Percentiles rank a stretch among this genome's conserved stretches.
phyloP scores from a whole-genome alignment of 371 early-diverging fungal genomes.

The Lichtheimia ramosa region DNA sequence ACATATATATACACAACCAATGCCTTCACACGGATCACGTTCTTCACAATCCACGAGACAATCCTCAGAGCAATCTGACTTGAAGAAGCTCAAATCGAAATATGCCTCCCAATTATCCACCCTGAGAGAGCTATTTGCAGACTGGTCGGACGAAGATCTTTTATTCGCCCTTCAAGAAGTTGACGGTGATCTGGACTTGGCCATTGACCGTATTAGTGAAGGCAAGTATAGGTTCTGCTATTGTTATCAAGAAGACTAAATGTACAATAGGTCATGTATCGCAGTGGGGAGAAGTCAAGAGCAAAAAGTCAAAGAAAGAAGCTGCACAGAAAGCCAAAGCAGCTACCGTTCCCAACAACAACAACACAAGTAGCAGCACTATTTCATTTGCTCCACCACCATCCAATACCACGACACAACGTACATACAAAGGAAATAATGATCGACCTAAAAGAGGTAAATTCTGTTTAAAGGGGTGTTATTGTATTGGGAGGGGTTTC shows the following conservation, averaged over 20 bases:
- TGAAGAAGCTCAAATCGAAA: slow-evolving; percentile 64
- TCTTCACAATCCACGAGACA: slow-evolving; percentile 12
- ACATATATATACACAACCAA: background rate
- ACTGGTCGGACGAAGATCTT: slow-evolving; percentile 92
- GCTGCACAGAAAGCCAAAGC: slow-evolving; percentile 40
- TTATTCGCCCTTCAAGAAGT: slow-evolving; percentile 83
- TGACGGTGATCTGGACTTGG: slow-evolving; percentile 80
- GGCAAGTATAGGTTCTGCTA: slow-evolving; percentile 53
- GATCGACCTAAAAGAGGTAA: slow-evolving; percentile 31
- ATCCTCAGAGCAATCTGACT: slow-evolving; percentile 57
- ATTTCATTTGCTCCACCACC: slow-evolving; percentile 14
- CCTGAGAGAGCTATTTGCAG: slow-evolving; percentile 81
- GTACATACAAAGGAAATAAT: slow-evolving; percentile 8
- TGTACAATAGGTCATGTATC: slow-evolving; percentile 48
- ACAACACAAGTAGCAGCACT: slow-evolving; percentile 13
- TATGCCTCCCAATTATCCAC: slow-evolving; percentile 68
- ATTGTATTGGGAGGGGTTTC: background rate
- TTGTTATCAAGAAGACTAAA: slow-evolving; percentile 1
- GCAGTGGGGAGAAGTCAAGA: slow-evolving; percentile 92
- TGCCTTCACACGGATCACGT: slow-evolving; percentile 18
- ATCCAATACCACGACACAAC: slow-evolving; percentile 15
- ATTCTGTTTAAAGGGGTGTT: background rate
- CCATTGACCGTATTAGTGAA: slow-evolving; percentile 82
- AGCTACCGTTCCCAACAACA: slow-evolving; percentile 19
- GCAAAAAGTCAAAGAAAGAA: slow-evolving; percentile 67